Conservation (phyloP, 2,329 filamentous ascomycete genomes). For the Nemania sp. region DNA sequence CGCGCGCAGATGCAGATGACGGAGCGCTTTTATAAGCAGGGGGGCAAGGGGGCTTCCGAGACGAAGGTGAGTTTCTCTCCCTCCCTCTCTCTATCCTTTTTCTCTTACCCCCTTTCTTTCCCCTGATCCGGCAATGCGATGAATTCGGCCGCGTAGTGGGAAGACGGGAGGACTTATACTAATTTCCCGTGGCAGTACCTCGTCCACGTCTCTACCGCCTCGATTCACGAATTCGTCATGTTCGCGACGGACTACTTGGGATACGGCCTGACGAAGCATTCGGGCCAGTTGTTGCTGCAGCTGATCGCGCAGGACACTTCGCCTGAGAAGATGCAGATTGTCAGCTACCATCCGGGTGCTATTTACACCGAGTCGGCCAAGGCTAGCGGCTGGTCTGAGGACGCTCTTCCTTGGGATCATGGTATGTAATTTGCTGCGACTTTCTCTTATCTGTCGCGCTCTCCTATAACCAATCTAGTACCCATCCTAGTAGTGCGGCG, state of each 20-base stretch:
- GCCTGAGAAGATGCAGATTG: conserved; percentile 53
- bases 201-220: conserved; percentile 25
- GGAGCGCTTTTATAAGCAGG: conserved; percentile 53
- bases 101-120: not conserved
- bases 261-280: conserved; percentile 56
- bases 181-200: conserved; percentile 13
- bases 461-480: not conserved
- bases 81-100: too few species aligned
- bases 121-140: not conserved
- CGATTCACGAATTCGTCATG: conserved; percentile 45
- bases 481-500: too few species aligned
- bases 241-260: conserved; percentile 40
- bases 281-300: conserved; percentile 54
- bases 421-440: conserved; percentile 39
- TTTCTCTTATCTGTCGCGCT: not conserved
- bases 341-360: conserved; percentile 57
- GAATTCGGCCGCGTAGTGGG: too few species aligned
- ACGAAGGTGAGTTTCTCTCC: conserved; percentile 36
- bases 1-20: conserved; percentile 50
- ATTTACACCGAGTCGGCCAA: conserved; percentile 51
- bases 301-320: conserved; percentile 53
- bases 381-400: conserved; percentile 42
- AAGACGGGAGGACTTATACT: not conserved
- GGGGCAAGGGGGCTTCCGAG: conserved; percentile 33
- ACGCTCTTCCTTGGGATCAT: conserved; percentile 48